Percentiles rank a stretch among this genome's conserved stretches.
Conservation (phyloP, 768 basidiomycete genomes). For the Cyclocybe aegerita region DNA sequence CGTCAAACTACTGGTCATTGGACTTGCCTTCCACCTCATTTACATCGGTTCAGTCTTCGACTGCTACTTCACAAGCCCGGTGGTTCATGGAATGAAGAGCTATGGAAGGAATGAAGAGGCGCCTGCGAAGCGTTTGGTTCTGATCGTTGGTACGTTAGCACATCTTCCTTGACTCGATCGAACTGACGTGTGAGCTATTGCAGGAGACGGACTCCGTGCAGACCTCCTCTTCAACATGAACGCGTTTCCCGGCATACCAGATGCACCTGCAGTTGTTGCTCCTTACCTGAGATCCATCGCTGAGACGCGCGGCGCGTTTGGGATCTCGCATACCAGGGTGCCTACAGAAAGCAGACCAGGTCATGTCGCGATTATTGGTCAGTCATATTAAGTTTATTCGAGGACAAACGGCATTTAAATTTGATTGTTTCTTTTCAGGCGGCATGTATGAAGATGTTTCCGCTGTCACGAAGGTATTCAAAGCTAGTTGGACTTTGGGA, state of each 20-base stretch:
- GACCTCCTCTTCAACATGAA: conserved; percentile 72
- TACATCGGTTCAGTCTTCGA: conserved; percentile 78
- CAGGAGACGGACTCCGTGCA: conserved; percentile 83
- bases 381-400: background rate
- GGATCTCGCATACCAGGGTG: conserved; percentile 82
- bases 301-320: conserved; percentile 71
- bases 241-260: conserved; percentile 52
- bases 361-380: conserved; percentile 85
- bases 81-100: conserved; percentile 74
- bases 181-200: background rate
- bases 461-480: conserved; percentile 75
- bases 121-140: conserved; percentile 71
- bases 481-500: background rate
- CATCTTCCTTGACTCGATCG: background rate
- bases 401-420: background rate
- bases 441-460: conserved; percentile 93
- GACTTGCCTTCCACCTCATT: conserved; percentile 71
- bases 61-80: conserved; percentile 85
- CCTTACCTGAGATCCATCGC: conserved; percentile 72
- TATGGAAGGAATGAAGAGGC: conserved; percentile 40
- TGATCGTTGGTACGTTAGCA: conserved; percentile 65
- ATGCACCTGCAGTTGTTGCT: conserved; percentile 60
- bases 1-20: conserved; percentile 53
- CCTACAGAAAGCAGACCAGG: conserved; percentile 89
- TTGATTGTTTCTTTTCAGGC: conserved; percentile 30